phyloP scores from a whole-genome alignment of 495 filamentous ascomycete species.

The Daldinia concentrica region DNA sequence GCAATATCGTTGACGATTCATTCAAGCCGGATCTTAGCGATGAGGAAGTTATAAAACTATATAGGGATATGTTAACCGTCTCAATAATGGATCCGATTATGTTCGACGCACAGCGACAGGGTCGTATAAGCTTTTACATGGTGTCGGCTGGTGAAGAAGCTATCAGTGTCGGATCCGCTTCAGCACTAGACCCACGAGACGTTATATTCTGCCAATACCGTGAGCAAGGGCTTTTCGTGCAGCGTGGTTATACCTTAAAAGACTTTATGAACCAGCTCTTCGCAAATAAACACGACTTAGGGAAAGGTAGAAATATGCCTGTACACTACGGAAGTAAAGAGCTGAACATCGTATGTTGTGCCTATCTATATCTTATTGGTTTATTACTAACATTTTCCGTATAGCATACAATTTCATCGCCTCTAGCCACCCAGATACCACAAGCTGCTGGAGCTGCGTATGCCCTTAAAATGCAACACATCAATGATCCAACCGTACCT shows the following conservation, averaged over 20 bases:
- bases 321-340: constrained; percentile 91
- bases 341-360: constrained; percentile 74
- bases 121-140: constrained; percentile 96
- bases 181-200: constrained; percentile 81
- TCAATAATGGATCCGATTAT: constrained; percentile 95
- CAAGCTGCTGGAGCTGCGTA: constrained; percentile 95
- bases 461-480: constrained; percentile 85
- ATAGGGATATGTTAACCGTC: constrained; percentile 71
- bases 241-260: constrained; percentile 85
- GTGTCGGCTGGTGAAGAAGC: constrained; percentile 97
- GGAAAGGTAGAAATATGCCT: constrained; percentile 94
- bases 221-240: constrained; percentile 88
- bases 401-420: constrained; percentile 91
- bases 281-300: constrained; percentile 82
- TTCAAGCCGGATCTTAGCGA: constrained; percentile 70
- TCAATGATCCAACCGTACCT: constrained; percentile 70
- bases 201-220: constrained; percentile 95
- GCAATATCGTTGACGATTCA: constrained; percentile 75
- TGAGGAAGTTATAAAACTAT: constrained; percentile 73
- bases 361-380: background rate
- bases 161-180: constrained; percentile 85
- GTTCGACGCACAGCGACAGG: constrained; percentile 85
- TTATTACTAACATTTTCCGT: background rate
- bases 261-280: constrained; percentile 98
- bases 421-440: constrained; percentile 93